Evolutionary conservation across 495 filamentous ascomycete genomes (phyloP).

Genomic region (Melanomma pulvis-pyrius): DNA sequence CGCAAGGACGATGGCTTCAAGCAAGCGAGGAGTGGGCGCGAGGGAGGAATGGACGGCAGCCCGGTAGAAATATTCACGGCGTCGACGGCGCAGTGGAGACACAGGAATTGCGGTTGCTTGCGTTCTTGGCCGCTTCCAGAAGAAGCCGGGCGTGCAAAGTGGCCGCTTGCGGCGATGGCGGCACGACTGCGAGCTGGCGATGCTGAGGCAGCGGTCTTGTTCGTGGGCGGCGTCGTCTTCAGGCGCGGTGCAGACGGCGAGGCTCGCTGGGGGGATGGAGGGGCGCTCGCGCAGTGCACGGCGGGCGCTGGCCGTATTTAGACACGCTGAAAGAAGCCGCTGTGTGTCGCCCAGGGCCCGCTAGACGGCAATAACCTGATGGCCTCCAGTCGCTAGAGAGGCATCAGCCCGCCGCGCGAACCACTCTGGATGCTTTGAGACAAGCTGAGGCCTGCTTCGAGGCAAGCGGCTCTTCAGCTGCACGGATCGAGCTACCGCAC

Average conservation of each 20-base stretch:
- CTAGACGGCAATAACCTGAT: too few relatives aligned
- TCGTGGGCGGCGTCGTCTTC: too few relatives aligned
- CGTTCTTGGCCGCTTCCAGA: background rate
- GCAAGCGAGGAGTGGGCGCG: slow-evolving; percentile 8
- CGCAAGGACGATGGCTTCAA: slow-evolving; percentile 5
- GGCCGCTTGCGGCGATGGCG: slow-evolving; percentile 8
- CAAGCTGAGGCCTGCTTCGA: slow-evolving; percentile 10
- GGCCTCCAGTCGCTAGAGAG: background rate
- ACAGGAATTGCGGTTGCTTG: background rate
- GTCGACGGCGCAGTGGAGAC: too few relatives aligned
- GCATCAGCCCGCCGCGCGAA: background rate
- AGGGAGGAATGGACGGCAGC: background rate
- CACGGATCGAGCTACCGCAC: background rate
- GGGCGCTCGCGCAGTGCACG: background rate
- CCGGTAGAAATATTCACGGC: background rate
- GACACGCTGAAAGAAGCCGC: background rate
- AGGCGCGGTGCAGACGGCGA: background rate
- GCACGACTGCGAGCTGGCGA: background rate
- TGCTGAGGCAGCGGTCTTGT: background rate
- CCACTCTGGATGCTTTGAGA: background rate
- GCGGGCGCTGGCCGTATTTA: slow-evolving; percentile 9
- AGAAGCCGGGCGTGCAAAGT: slow-evolving; percentile 19
- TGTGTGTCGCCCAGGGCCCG: too few relatives aligned
- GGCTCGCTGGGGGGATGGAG: background rate
- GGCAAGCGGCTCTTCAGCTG: slow-evolving; percentile 16